phyloP scores from a whole-genome alignment of 768 basidiomycete species.

The Phylloporus sp. region DNA sequence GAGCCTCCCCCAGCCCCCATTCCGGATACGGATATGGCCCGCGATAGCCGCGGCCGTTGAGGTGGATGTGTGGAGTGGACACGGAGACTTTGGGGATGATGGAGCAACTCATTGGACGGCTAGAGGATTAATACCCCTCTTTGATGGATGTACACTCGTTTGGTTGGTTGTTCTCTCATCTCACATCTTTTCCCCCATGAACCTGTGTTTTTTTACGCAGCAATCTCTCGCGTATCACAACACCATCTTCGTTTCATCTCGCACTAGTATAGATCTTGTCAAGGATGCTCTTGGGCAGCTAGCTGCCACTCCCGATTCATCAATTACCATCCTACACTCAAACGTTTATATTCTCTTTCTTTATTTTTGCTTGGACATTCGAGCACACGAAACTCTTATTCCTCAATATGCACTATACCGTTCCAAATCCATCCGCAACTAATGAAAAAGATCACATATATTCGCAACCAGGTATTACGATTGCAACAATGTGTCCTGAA shows the following conservation, averaged over 20 bases:
- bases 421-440: conserved; percentile 15
- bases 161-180: conserved; percentile 18
- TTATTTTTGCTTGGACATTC: conserved; percentile 17
- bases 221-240: conserved; percentile 8
- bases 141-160: conserved; percentile 23
- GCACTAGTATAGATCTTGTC: conserved; percentile 22
- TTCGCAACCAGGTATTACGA: conserved; percentile 1
- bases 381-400: conserved; percentile 23
- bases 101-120: too few species aligned
- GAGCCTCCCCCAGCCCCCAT: conserved; percentile 45
- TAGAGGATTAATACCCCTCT: conserved; percentile 15
- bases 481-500: too few species aligned
- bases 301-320: conserved; percentile 13
- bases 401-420: conserved; percentile 24
- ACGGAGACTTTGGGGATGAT: too few species aligned
- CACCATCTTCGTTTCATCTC: conserved; percentile 18
- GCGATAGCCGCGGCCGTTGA: conserved; percentile 18
- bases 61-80: not conserved
- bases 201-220: conserved; percentile 11
- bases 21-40: conserved; percentile 39
- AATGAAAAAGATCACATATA: conserved; percentile 23
- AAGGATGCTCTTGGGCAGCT: conserved; percentile 15
- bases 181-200: conserved; percentile 7
- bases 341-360: not conserved
- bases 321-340: conserved; percentile 8